phyloP scores from a whole-genome alignment of 345 rosid species.

The Fremontodendron californicum region DNA sequence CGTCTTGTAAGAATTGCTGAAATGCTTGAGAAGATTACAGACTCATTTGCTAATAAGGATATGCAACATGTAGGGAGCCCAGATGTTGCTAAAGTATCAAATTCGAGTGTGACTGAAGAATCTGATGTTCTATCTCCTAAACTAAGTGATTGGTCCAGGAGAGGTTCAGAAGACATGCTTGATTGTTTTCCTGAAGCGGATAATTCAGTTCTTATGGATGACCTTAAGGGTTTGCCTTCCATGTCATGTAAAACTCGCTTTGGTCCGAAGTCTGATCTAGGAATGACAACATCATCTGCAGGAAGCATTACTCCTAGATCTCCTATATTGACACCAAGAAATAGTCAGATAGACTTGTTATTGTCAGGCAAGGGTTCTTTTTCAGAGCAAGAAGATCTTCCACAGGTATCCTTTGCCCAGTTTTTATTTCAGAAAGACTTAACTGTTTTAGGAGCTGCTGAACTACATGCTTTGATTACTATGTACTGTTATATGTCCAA shows the following conservation, averaged over 20 bases:
- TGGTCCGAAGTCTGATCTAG: slow-evolving; percentile 95
- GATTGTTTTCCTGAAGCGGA: slow-evolving; percentile 92
- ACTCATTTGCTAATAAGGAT: slow-evolving; percentile 74
- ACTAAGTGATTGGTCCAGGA: slow-evolving; percentile 91
- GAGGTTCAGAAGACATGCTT: slow-evolving; percentile 99
- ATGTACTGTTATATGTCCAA: background rate
- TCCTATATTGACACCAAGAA: slow-evolving; percentile 87
- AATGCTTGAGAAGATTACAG: slow-evolving; percentile 87
- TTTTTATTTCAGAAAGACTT: background rate
- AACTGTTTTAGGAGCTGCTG: background rate
- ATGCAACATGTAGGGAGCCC: slow-evolving; percentile 72
- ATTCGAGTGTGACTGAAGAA: slow-evolving; percentile 84
- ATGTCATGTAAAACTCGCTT: slow-evolving; percentile 96
- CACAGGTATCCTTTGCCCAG: slow-evolving; percentile 57
- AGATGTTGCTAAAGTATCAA: slow-evolving; percentile 81
- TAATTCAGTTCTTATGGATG: slow-evolving; percentile 75
- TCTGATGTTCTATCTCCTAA: slow-evolving; percentile 88
- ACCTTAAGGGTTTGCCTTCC: slow-evolving; percentile 82
- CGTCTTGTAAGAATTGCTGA: slow-evolving; percentile 79
- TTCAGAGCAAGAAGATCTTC: slow-evolving; percentile 77
- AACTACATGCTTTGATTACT: background rate
- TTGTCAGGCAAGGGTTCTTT: slow-evolving; percentile 79
- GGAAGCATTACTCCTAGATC: slow-evolving; percentile 99
- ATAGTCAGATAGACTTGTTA: slow-evolving; percentile 80
- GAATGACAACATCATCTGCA: slow-evolving; percentile 96